phyloP scores from a whole-genome alignment of 116 monocot species.

The Cymodocea nodosa region DNA sequence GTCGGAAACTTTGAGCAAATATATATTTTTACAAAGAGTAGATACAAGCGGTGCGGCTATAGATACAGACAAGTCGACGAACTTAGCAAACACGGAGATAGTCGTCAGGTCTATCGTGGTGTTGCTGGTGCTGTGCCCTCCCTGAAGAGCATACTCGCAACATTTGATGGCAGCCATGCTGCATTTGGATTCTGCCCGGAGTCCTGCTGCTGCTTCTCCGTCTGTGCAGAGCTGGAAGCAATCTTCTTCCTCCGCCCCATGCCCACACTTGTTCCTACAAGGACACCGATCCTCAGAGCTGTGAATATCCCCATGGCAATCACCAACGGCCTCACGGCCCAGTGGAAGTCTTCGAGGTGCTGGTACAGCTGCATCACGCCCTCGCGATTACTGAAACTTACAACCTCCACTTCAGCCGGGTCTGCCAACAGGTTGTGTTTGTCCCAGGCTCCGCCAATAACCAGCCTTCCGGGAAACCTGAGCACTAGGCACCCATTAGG shows the following conservation, averaged over 20 bases:
- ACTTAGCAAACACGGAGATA: too few relatives aligned
- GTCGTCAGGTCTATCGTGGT: too few relatives aligned
- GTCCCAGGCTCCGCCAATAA: constrained; percentile 22
- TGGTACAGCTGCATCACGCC: constrained; percentile 66
- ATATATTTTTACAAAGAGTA: too few relatives aligned
- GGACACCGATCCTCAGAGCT: constrained; percentile 41
- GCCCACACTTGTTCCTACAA: constrained; percentile 20
- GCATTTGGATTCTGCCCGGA: constrained; percentile 7
- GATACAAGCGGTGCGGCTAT: too few relatives aligned
- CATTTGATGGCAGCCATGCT: constrained; percentile 21
- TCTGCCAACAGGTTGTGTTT: constrained; percentile 31
- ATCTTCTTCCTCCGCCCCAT: constrained; percentile 17
- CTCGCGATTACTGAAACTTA: constrained; percentile 58
- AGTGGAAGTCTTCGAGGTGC: constrained; percentile 89
- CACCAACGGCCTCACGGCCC: constrained; percentile 75
- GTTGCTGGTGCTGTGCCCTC: constrained; percentile 6
- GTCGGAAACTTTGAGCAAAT: too few relatives aligned
- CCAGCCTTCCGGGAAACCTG: constrained; percentile 59
- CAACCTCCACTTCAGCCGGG: constrained; percentile 62
- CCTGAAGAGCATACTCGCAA: constrained; percentile 27
- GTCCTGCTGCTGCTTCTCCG: constrained; percentile 9
- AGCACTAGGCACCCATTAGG: constrained; percentile 81
- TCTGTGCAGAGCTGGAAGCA: not conserved
- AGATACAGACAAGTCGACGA: too few relatives aligned
- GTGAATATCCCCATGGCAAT: constrained; percentile 61